Evolutionary conservation across 2,329 filamentous ascomycete genomes (phyloP), one percentile per base, ranked within the genome.

Genomic region (Pyrenochaeta sp.): DNA sequence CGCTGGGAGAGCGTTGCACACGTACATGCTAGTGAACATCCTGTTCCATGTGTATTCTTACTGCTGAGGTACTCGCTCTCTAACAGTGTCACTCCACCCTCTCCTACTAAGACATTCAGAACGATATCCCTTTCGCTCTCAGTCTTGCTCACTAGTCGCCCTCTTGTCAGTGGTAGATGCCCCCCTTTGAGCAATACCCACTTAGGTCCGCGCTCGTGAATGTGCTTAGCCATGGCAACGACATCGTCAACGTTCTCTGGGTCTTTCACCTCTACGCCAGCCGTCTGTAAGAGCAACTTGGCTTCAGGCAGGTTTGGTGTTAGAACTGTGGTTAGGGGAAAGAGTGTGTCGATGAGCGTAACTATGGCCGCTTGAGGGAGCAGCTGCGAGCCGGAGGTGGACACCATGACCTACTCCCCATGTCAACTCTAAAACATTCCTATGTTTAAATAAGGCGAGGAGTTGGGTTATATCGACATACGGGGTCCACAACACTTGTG

Each of bases 101-200:
- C 83, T 6, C 91, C 90, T 43, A 87, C 87, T 5, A 97, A 83
- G 3, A 97, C 84, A 72, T 98, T 92, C 28, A 96, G 84, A 1
- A 97, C 88, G 2, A 90, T 69, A 27, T 87, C 80, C 49, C 82
- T 86, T 50, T 93, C 88, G 7, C 83, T 82, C 1, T 87, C 82
- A 0, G 75, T 79, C 44, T 78, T 81, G 0, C 91, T 89, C 0
- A 85, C 84, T 5, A 81, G 82, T 24, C 87, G 82, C 47, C 90
- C 85, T 49, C 81, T 83, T 5, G 84, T 88, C 62, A 98, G 85
- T 1, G 94, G 93, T n/a, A 90, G 77, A 78, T 98, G 95, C 0
- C 94, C 94, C 42, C 94, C 94, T 78, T 98, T 98, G 57, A 97
- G 82, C 9, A 98, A 84, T 30, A 97, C 90, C 80, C 90, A 93